These are phyloP conservation scores for Citrullus amarus DNA, from an alignment of 306 rosid species.

Conservation along the genomic window DNA sequence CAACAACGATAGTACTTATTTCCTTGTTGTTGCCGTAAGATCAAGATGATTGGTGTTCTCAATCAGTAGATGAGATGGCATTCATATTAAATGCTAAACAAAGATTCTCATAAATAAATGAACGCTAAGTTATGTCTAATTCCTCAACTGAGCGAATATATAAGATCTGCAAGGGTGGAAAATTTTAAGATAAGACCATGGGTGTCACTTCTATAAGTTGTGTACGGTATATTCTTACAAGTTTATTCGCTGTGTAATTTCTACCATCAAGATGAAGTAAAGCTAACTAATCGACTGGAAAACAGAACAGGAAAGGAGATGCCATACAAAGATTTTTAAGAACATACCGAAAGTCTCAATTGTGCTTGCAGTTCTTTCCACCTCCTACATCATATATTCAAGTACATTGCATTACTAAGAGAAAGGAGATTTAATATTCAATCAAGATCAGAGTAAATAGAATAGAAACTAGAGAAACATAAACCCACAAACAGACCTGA, in stretches of 20 bases:
- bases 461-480: neutral
- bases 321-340: neutral
- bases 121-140: neutral
- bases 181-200: neutral
- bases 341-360: slow-evolving; percentile 57
- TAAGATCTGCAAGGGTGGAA: neutral
- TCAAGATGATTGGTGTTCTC: neutral
- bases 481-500: slow-evolving; percentile 40
- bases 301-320: neutral
- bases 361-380: slow-evolving; percentile 70
- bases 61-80: neutral
- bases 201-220: neutral
- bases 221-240: neutral
- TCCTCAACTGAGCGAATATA: neutral
- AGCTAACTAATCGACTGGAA: neutral
- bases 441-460: neutral
- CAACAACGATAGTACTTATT: neutral
- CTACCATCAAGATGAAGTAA: neutral
- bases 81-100: neutral
- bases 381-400: slow-evolving; percentile 40
- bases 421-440: neutral
- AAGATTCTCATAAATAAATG: neutral
- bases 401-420: slow-evolving; percentile 12
- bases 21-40: neutral
- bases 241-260: neutral